Base-by-base conservation (phyloP, 2,329 filamentous ascomycete species). In the Colletotrichum cuscutae region DNA sequence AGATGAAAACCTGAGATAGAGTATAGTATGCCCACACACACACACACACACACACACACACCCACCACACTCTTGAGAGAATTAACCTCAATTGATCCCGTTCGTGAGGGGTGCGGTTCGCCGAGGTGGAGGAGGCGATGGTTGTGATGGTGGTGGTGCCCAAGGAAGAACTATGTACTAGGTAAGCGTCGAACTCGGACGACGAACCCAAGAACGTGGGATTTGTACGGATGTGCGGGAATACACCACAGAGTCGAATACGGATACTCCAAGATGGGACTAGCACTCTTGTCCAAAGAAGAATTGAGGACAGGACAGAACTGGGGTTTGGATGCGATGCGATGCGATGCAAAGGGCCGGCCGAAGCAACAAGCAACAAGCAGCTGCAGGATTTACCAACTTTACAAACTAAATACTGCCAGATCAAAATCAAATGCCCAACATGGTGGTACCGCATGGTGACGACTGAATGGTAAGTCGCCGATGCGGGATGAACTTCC, bases 361-460 rank as follows among this genome's bases (percentile, higher is more conserved):
- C 56, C 9, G 53, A 32, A 58, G 30, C 30, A 58, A 58, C 24
- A 58, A 58, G 56, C 56, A 35, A 58, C 56, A 6, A 35, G 56
- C 56, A 58, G 24, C 22, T n/a, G 30, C 37, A 60, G 59, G 46
- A 49, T 49, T 35, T 35, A 52, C 30, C 26, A 24, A 32, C 26
- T 30, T 9, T 7, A 46, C 22, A 12, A 24, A 60, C 22, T 26
- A 56, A 6, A 60, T 24, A 22, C 59, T 26, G 19, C 58, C 35
- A 26, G 60, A 35, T 7, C 60, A 15, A 46, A 67, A 57, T 11
- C 37, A 32, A 37, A 54, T 35, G 35, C 30, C 30, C 54, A 37
- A 37, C 60, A 63, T 63, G 26, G 46, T 32, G 49, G 66, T 42
- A 71, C 30, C 63, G 68, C 46, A 71, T 56, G 60, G 68, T 71